Evolutionary conservation across 805 yeast genomes (phyloP), one percentile per base, ranked within the genome.

Genomic region (Metschnikowia lunata): DNA sequence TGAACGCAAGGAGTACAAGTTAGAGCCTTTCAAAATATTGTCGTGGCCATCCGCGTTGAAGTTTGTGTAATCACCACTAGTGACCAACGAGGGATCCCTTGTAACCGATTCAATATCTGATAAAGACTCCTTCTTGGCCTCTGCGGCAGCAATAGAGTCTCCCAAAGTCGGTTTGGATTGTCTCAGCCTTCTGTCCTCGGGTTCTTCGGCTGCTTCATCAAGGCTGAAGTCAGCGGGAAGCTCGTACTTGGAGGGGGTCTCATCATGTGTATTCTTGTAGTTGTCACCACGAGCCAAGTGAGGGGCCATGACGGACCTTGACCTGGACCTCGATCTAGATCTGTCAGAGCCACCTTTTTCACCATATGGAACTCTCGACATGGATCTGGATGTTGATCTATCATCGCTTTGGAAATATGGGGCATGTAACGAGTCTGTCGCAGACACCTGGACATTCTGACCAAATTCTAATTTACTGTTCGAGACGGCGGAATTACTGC

Each of bases 231-330:
- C 71, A 1, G 75, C 66, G 15, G 75, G 75, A 37, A 71, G 62
- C 47, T 71, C 71, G 46, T 69, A 72, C 43, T 64, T 66, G 13
- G 67, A 56, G 27, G 74, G 78, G 39, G 72, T 72, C 37, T 72
- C 75, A 12, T 63, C 62, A 39, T 72, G 69, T 9, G 80, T 78
- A 54, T 77, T 75, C 54, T 82, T 85, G 58, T 84, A 84, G 1
- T 89, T 80, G 50, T 83, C 90, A 31, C 91, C 93, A 48, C 85
- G 72, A 2, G 91, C 90, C 55, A 85, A 69, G 62, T 83, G 87
- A 4, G 54, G 49, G 2, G 55, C 32, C 42, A 48, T 34, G 15
- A 43, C 39, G 7, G 61, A 47, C 23, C 52, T 34, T 10, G 69
- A 59, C 32, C 66, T 50, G 2, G 62, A 54, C 10, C 64, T 49